Evolutionary conservation across 2,329 filamentous ascomycete species (phyloP), one percentile per base, ranked within the genome.

Genomic region (Cladosporium sp.): DNA sequence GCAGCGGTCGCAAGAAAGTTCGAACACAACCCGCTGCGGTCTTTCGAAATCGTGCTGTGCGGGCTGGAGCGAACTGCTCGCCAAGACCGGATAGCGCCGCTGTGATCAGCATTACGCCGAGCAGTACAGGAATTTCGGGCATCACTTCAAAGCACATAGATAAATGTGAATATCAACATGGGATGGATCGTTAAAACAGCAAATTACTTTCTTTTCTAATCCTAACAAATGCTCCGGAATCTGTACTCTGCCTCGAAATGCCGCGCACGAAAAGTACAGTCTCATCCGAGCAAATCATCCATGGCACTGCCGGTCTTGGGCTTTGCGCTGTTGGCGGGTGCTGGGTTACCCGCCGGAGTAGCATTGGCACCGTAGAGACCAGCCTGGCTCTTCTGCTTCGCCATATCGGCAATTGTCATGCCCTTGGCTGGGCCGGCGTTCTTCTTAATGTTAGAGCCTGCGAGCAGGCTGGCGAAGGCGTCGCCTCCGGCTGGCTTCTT

Each of bases 321-420:
- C 59, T 63, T 59, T 40, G 54, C 50, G 16, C 38, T 52, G 48
- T 43, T 49, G 9, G 50, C 45, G 20, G 46, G 35, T 32, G 53
- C 43, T 27, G 53, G 43, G 22, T 49, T 54, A 16, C 56, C 48
- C 19, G 55, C 46, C 43, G 58, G 53, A 35, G 57, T 66, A 55
- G 57, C 82, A 13, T 85, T 78, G 0, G 87, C 80, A 15, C 92
- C 93, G 90, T 94, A 98, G 56, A 98, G 88, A 7, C 91, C 90
- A 13, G 91, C 90, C 60, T 84, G 90, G 52, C 90, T 93, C 78
- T 97, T 96, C 71, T 96, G 90, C 76, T 96, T 96, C n/a, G 91
- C 92, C 69, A 98, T 82, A 67, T 95, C 91, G 25, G 90, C 91
- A 72, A 98, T 79, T 49, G 91, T 91, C 45, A 89, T 84, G 0